Conservation (phyloP, 2,329 filamentous ascomycete species). For the Hypocreales sp. region DNA sequence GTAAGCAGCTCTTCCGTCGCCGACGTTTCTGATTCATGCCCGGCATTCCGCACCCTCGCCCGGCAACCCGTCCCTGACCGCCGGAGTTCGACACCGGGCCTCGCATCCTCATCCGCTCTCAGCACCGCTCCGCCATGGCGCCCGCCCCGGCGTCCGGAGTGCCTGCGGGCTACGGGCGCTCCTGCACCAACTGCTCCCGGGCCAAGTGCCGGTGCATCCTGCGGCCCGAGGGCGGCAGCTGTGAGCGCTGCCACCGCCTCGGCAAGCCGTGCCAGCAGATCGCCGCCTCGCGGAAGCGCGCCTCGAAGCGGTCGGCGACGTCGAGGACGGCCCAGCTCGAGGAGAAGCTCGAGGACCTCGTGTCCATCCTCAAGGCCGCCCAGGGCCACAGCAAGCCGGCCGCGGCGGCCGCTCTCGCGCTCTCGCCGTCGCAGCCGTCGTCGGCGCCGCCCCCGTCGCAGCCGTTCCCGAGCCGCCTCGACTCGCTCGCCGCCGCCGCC, state of each 20-base stretch:
- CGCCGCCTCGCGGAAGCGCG: conserved; percentile 21
- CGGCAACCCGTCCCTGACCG: too few relatives aligned
- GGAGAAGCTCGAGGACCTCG: conserved; percentile 32
- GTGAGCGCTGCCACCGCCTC: conserved; percentile 28
- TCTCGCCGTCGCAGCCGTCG: conserved; percentile 3
- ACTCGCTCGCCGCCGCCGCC: conserved; percentile 18
- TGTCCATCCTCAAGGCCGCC: conserved; percentile 24
- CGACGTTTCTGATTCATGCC: too few relatives aligned
- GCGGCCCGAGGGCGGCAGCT: conserved; percentile 14
- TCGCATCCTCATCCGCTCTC: neutral
- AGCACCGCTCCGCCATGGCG: neutral
- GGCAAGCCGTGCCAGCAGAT: conserved; percentile 31
- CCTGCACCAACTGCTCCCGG: conserved; percentile 29
- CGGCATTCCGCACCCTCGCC: too few relatives aligned
- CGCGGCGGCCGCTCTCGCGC: neutral
- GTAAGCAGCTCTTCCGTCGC: too few relatives aligned
- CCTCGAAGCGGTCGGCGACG: conserved; percentile 15
- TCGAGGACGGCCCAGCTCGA: conserved; percentile 29
- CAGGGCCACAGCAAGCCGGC: conserved; percentile 6
- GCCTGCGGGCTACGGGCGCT: conserved; percentile 25
- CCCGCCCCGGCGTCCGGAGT: conserved; percentile 5
- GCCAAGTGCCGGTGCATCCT: conserved; percentile 34
- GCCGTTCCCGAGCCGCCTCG: conserved; percentile 14
- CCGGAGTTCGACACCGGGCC: too few relatives aligned
- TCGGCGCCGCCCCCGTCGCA: conserved; percentile 3